Conservation (phyloP, 345 rosid species). For the Lagerstroemia speciosa region DNA sequence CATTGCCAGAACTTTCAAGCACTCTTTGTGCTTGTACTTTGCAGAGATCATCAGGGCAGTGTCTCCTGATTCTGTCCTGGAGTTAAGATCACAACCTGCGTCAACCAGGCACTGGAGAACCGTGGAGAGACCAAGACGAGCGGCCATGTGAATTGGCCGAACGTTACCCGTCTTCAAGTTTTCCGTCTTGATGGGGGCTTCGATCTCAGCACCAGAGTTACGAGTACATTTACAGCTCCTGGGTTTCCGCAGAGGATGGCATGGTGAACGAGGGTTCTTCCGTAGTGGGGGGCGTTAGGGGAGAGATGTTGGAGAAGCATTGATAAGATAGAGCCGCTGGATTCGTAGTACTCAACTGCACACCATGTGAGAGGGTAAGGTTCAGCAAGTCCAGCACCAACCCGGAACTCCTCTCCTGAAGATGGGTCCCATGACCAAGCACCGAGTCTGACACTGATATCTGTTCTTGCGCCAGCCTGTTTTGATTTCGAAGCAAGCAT, state of each 20-base stretch:
- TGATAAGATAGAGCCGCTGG: slow-evolving; percentile 56
- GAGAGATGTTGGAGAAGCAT: slow-evolving; percentile 51
- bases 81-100: slow-evolving; percentile 58
- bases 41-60: slow-evolving; percentile 68
- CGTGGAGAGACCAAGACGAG: slow-evolving; percentile 49
- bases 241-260: slow-evolving; percentile 76
- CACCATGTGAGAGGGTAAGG: slow-evolving; percentile 86
- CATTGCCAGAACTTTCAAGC: slow-evolving; percentile 47
- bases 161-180: slow-evolving; percentile 31
- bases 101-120: slow-evolving; percentile 47
- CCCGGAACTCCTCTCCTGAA: slow-evolving; percentile 85
- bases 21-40: slow-evolving; percentile 47
- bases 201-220: slow-evolving; percentile 53
- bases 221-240: slow-evolving; percentile 61
- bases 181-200: slow-evolving; percentile 42
- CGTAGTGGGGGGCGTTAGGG: slow-evolving; percentile 40
- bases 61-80: slow-evolving; percentile 65
- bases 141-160: slow-evolving; percentile 77
- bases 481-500: neutral
- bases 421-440: slow-evolving; percentile 94
- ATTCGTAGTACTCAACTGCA: slow-evolving; percentile 89
- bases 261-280: slow-evolving; percentile 90
- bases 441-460: slow-evolving; percentile 64
- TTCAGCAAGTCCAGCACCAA: slow-evolving; percentile 96
- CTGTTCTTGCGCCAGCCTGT: slow-evolving; percentile 61